These are phyloP conservation scores for Chrysanthemum seticuspe DNA, from an alignment of 129 eudicot genomes.

Conservation along the genomic window DNA sequence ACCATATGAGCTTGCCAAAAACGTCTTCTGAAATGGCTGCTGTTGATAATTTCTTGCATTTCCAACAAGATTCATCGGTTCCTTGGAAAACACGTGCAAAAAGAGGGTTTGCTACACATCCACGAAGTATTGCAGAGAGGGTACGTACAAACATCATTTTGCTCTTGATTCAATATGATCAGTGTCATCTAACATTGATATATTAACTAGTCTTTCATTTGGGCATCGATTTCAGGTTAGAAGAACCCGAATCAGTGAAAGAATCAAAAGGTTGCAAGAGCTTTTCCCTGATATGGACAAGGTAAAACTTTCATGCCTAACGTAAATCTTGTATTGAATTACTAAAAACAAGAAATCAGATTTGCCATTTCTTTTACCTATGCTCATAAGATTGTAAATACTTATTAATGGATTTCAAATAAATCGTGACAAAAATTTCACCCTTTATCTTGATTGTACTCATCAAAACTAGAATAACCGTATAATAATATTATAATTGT, in stretches of 20 bases:
- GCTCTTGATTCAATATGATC: background rate
- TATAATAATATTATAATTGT: background rate
- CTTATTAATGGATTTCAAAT: background rate
- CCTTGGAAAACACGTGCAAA: slow-evolving; percentile 84
- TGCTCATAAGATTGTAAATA: background rate
- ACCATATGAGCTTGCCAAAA: slow-evolving; percentile 86
- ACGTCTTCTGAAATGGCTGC: slow-evolving; percentile 56
- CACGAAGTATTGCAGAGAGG: slow-evolving; percentile 97
- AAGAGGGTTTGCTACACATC: slow-evolving; percentile 96
- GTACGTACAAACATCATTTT: slow-evolving; percentile 44
- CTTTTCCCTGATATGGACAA: slow-evolving; percentile 95
- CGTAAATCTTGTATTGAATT: background rate
- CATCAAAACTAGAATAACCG: background rate
- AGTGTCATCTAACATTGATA: slow-evolving; percentile 3
- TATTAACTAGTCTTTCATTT: background rate
- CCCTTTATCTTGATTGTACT: background rate
- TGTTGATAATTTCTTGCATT: slow-evolving; percentile 58
- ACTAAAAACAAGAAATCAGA: background rate
- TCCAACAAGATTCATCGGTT: slow-evolving; percentile 61
- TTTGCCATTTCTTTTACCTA: background rate
- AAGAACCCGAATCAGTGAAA: slow-evolving; percentile 86
- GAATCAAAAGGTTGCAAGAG: slow-evolving; percentile 91
- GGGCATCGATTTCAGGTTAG: slow-evolving; percentile 48
- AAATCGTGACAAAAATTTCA: too few species aligned
- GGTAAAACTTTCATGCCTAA: slow-evolving; percentile 38